These are phyloP conservation scores for Cicer cuneatum DNA, from an alignment of 306 rosid genomes.

Conservation along the genomic window DNA sequence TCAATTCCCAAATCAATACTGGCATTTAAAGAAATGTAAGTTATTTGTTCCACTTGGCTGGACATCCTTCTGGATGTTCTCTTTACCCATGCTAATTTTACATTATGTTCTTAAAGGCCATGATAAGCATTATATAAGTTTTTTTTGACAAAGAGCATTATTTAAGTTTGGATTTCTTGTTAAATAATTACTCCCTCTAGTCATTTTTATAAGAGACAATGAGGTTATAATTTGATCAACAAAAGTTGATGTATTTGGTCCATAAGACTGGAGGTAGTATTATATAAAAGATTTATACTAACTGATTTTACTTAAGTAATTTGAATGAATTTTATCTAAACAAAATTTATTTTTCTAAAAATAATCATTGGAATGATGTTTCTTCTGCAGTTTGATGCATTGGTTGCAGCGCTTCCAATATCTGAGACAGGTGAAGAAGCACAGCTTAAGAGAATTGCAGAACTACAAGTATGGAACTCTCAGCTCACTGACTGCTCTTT, in stretches of 20 bases:
- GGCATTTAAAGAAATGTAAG: background rate
- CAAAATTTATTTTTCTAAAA: conserved; percentile 2
- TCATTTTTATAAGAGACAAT: too few species aligned
- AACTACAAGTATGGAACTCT: conserved; percentile 68
- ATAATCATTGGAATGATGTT: conserved; percentile 14
- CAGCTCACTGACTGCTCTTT: background rate
- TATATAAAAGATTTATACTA: background rate
- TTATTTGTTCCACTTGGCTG: background rate
- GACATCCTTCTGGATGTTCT: background rate
- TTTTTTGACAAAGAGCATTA: background rate
- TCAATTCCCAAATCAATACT: background rate
- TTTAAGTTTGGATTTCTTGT: background rate
- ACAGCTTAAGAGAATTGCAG: conserved; percentile 77
- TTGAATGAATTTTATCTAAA: conserved; percentile 1
- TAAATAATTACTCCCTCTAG: background rate
- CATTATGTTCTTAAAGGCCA: background rate
- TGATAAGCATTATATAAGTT: background rate
- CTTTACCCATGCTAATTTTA: background rate
- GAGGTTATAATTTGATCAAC: too few species aligned
- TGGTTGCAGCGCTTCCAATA: conserved; percentile 84
- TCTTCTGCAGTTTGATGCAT: conserved; percentile 71
- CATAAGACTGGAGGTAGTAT: too few species aligned
- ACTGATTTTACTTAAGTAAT: background rate
- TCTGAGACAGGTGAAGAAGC: conserved; percentile 82
- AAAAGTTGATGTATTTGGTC: too few species aligned